These are phyloP conservation scores for Ceratonia siliqua DNA, from an alignment of 306 rosid genomes.

Conservation along the genomic window DNA sequence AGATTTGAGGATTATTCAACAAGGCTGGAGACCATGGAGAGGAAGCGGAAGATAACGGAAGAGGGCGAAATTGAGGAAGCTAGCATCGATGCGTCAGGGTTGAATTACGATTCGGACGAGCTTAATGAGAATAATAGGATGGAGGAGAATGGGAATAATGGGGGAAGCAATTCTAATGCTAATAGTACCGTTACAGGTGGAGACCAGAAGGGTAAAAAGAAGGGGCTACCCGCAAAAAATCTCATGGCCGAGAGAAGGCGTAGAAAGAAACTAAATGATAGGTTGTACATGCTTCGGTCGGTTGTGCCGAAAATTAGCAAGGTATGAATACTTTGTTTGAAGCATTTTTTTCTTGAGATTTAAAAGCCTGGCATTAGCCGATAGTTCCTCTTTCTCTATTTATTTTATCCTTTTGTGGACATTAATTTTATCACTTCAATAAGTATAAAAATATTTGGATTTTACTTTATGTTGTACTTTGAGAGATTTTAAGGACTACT, in stretches of 20 bases:
- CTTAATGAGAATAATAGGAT: conserved; percentile 42
- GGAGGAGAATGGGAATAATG: conserved; percentile 53
- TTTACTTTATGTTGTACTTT: not conserved
- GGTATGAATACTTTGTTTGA: conserved; percentile 40
- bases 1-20: conserved; percentile 28
- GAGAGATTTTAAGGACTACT: not conserved
- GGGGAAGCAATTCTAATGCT: conserved; percentile 51
- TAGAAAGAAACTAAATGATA: conserved; percentile 92
- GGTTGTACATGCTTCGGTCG: conserved; percentile 96
- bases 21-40: conserved; percentile 47
- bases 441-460: not conserved
- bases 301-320: conserved; percentile 98
- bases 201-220: conserved; percentile 90
- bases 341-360: not conserved
- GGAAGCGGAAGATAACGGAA: conserved; percentile 46
- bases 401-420: not conserved
- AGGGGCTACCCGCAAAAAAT: conserved; percentile 87
- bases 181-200: conserved; percentile 52
- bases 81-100: conserved; percentile 60
- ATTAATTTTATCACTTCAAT: not conserved
- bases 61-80: conserved; percentile 62
- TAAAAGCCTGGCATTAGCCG: not conserved
- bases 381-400: not conserved
- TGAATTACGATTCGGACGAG: conserved; percentile 87
- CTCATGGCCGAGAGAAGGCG: conserved; percentile 99